Base-by-base conservation (phyloP, 345 rosid genomes). In the Corchorus capsularis region DNA sequence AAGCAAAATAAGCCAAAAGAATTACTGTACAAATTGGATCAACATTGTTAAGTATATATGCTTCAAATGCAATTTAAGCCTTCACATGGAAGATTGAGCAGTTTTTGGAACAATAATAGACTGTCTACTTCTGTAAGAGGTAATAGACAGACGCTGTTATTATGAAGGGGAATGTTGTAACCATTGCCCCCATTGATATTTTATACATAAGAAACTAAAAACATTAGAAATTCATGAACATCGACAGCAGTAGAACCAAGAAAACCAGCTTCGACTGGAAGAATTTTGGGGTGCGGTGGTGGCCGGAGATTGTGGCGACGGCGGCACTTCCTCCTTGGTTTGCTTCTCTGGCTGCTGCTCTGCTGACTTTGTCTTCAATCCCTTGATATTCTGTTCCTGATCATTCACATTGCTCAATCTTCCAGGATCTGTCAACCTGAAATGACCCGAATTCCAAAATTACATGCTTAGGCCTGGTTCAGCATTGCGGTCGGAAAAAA, bases 221-320 rank as follows among this genome's bases (percentile, higher is more conserved):
- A 59, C 10, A 57, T 20, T 15, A 43, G 15, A 47, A 45, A 11
- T 22, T 15, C 57, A 76, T 14, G 57, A 56, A 6, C 13, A 78
- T 67, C 73, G 68, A 77, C 85, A 87, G 55, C 90, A 89, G 0
- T 82, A 70, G 83, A 91, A 87, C 82, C 96, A 88, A 47, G 91
- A 81, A 77, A 90, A 72, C 89, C 91, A 85, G 9, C 86, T 45
- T 46, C 54, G 63, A 8, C 73, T 46, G 5, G 59, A 34, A n/a
- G 72, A 66, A 71, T 76, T 83, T 16, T 50, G 46, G 19, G 74
- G 64, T 19, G 82, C 75, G 27, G 82, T 77, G 27, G 82, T 77
- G 60, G 11, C 54, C 0, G 69, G 84, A 6, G 47, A 16, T 56
- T 63, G 85, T 68, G 82, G 79, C 34, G 63, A 78, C 35, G 82